These are phyloP conservation scores for Chaetothyriales sp. DNA, from an alignment of 2,329 filamentous ascomycete species.

Conservation along the genomic window DNA sequence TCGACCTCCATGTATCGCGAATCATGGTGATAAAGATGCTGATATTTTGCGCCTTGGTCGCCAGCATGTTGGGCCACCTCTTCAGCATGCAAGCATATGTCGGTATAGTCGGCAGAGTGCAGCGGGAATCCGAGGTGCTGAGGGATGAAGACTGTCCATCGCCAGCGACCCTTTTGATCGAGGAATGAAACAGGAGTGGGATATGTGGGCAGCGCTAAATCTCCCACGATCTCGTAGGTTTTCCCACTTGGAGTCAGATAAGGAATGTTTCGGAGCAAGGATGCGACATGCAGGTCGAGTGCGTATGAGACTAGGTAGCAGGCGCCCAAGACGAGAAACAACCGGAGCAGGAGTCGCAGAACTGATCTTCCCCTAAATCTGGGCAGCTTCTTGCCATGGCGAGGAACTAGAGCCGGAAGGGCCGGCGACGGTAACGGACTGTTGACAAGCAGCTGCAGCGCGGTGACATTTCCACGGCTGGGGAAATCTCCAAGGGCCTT, in stretches of 20 bases:
- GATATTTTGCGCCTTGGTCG: constrained; percentile 36
- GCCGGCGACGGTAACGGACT: constrained; percentile 56
- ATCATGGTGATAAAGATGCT: constrained; percentile 47
- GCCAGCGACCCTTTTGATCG: constrained; percentile 47
- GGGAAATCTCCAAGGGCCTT: constrained; percentile 12
- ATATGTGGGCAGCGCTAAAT: constrained; percentile 47
- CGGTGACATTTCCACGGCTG: constrained; percentile 6
- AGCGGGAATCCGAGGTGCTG: constrained; percentile 52
- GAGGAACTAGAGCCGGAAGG: constrained; percentile 51
- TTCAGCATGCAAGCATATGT: constrained; percentile 53
- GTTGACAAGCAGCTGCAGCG: constrained; percentile 28
- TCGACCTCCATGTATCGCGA: constrained; percentile 58
- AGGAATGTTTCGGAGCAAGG: constrained; percentile 7
- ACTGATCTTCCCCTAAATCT: constrained; percentile 44
- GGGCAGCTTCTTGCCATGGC: constrained; percentile 46
- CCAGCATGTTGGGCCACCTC: constrained; percentile 47
- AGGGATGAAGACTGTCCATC: constrained; percentile 74
- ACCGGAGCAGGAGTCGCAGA: constrained; percentile 41
- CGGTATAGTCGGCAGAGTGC: constrained; percentile 47
- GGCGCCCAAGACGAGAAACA: constrained; percentile 36
- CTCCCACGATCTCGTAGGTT: constrained; percentile 53
- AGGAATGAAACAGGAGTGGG: constrained; percentile 57
- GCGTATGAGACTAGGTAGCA: constrained; percentile 28
- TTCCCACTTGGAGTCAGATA: constrained; percentile 30
- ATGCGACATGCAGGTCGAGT: constrained; percentile 18